Percentiles rank a stretch among this genome's conserved stretches.
phyloP scores from a whole-genome alignment of 2,329 filamentous ascomycete genomes.

The Calycina marina region DNA sequence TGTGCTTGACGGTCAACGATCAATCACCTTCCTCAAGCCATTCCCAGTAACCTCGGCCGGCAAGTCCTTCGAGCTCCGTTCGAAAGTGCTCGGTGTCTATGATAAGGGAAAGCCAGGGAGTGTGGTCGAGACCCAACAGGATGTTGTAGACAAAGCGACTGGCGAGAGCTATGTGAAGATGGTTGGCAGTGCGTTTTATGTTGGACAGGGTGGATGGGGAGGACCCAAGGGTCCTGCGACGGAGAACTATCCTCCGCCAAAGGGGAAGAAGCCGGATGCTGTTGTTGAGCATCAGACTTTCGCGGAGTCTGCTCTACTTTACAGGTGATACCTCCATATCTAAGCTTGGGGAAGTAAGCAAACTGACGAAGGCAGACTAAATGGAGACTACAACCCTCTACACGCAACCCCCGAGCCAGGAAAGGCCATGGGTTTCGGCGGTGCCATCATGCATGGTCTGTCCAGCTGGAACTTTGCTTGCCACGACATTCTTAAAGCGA shows the following conservation, averaged over 20 bases:
- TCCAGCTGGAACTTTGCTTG: conserved; percentile 74
- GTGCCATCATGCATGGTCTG: conserved; percentile 77
- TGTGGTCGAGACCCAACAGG: conserved; percentile 51
- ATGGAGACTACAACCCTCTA: conserved; percentile 89
- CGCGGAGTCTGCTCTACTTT: conserved; percentile 58
- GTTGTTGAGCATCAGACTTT: conserved; percentile 57
- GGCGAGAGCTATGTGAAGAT: conserved; percentile 47
- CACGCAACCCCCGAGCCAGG: conserved; percentile 79
- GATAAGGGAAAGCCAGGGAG: conserved; percentile 59
- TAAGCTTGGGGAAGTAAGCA: background rate
- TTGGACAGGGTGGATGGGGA: conserved; percentile 64
- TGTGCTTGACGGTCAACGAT: conserved; percentile 54
- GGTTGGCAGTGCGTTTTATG: conserved; percentile 48
- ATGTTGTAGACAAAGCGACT: conserved; percentile 44
- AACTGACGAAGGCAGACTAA: conserved; percentile 48
- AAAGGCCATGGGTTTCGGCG: conserved; percentile 80
- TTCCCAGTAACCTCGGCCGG: conserved; percentile 47
- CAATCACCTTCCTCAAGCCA: conserved; percentile 47
- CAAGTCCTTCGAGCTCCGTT: conserved; percentile 45
- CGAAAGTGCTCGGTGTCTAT: conserved; percentile 54
- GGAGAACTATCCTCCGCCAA: conserved; percentile 62
- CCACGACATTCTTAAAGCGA: conserved; percentile 55
- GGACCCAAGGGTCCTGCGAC: conserved; percentile 80
- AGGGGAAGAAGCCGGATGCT: conserved; percentile 55
- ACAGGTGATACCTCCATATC: conserved; percentile 32